Percentiles rank a stretch among this genome's conserved stretches.
Conservation (phyloP, 805 yeast species). For the Zygotorulaspora danielsina region DNA sequence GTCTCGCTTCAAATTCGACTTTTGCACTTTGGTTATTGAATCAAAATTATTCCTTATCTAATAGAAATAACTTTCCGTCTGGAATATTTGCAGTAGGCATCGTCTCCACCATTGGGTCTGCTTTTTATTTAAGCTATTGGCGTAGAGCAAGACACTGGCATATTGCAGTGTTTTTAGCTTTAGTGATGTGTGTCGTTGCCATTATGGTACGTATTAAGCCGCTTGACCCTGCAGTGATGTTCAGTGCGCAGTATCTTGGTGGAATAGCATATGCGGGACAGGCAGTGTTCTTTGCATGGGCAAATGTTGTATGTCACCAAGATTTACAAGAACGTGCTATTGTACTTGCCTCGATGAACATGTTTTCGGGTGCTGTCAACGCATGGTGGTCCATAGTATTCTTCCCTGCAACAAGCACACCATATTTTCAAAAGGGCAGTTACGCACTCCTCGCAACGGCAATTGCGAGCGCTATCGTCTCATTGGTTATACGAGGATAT, state of each 20-base stretch:
- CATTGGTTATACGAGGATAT: constrained; percentile 40
- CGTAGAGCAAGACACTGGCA: constrained; percentile 48
- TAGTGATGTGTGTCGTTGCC: constrained; percentile 43
- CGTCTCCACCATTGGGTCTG: constrained; percentile 42
- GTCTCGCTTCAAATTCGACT: constrained; percentile 44
- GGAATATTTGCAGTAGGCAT: constrained; percentile 53
- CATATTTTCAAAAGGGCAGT: constrained; percentile 49
- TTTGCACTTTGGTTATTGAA: constrained; percentile 46
- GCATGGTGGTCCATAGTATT: constrained; percentile 62
- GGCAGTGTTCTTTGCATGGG: constrained; percentile 60
- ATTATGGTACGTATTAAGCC: constrained; percentile 46
- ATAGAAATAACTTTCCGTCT: constrained; percentile 51
- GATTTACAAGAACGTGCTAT: constrained; percentile 63
- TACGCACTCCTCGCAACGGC: constrained; percentile 56
- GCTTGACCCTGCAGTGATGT: constrained; percentile 37
- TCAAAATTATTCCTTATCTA: constrained; percentile 40
- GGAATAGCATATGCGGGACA: constrained; percentile 58
- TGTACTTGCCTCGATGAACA: constrained; percentile 61
- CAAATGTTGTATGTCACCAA: constrained; percentile 52
- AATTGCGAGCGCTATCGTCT: constrained; percentile 40
- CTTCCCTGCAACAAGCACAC: constrained; percentile 49
- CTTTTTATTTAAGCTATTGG: constrained; percentile 42
- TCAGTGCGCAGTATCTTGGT: constrained; percentile 52
- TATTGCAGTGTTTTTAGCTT: constrained; percentile 44
- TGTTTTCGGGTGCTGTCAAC: constrained; percentile 58